These are phyloP conservation scores for Fagus sylvatica DNA, from an alignment of 306 rosid species.

Conservation along the genomic window DNA sequence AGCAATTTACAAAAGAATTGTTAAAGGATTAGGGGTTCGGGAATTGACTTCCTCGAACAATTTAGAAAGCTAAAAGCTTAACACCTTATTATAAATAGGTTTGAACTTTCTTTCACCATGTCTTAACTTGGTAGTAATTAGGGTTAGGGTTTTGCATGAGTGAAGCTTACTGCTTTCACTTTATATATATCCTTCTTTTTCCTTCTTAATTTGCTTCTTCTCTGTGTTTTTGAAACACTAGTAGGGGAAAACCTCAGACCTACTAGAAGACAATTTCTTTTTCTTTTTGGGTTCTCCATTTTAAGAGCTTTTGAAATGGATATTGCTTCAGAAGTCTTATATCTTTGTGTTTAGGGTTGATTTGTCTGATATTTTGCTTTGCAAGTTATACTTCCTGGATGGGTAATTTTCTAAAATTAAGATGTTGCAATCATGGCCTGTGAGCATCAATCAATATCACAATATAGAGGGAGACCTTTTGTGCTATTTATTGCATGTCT, in stretches of 20 bases:
- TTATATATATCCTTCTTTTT: constrained; percentile 17
- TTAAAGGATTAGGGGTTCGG: constrained; percentile 86
- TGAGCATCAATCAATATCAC: too few relatives aligned
- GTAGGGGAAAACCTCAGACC: constrained; percentile 23
- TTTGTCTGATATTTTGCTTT: background rate
- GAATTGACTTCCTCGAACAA: constrained; percentile 82
- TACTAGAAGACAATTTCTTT: constrained; percentile 10
- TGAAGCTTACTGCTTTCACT: constrained; percentile 34
- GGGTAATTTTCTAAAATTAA: too few relatives aligned
- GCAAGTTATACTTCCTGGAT: too few relatives aligned
- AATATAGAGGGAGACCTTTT: too few relatives aligned
- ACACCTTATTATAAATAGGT: constrained; percentile 25
- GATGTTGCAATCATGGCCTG: too few relatives aligned
- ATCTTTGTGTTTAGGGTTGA: background rate
- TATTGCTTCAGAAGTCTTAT: constrained; percentile 19
- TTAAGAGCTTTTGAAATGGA: constrained; percentile 33
- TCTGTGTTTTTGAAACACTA: constrained; percentile 29
- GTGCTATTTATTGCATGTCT: too few relatives aligned
- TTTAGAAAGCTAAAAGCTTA: constrained; percentile 26
- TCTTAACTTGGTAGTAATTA: constrained; percentile 18
- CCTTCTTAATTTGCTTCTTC: constrained; percentile 23
- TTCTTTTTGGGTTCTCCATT: constrained; percentile 4
- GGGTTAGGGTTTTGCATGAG: constrained; percentile 29
- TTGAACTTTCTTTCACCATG: constrained; percentile 27
- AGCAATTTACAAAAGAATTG: constrained; percentile 6